Evolutionary conservation across 2,329 filamentous ascomycete genomes (phyloP).

Genomic region (Truncatella angustata): DNA sequence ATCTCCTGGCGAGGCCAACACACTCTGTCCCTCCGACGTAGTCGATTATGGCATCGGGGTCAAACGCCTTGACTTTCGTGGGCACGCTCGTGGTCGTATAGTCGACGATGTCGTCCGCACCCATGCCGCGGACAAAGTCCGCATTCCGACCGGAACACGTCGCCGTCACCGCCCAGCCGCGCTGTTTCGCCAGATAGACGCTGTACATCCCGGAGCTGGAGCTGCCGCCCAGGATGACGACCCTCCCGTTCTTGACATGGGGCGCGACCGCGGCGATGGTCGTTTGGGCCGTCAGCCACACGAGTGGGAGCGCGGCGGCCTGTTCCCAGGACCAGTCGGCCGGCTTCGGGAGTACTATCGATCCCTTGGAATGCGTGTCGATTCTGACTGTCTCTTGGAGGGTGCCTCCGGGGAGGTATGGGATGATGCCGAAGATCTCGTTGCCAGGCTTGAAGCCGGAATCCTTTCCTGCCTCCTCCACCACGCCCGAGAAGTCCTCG

Average conservation of each 20-base stretch:
- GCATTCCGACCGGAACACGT: background rate
- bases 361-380: background rate
- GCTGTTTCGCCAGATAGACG: background rate
- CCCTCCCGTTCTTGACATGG: background rate
- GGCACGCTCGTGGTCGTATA: background rate
- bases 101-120: background rate
- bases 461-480: background rate
- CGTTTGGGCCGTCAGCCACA: background rate
- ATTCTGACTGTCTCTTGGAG: background rate
- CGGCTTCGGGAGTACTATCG: background rate
- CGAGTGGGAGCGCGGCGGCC: background rate
- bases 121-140: background rate
- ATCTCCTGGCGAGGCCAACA: background rate
- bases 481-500: background rate
- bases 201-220: background rate
- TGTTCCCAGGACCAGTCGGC: background rate
- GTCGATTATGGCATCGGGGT: slow-evolving; percentile 6
- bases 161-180: background rate
- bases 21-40: slow-evolving; percentile 9
- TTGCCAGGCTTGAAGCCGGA: background rate
- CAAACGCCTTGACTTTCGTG: background rate
- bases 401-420: background rate
- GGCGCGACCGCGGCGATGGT: background rate
- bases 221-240: background rate
- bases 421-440: background rate